These are phyloP conservation scores for Metschnikowia noctiluminum DNA, from an alignment of 805 yeast genomes.

Conservation along the genomic window DNA sequence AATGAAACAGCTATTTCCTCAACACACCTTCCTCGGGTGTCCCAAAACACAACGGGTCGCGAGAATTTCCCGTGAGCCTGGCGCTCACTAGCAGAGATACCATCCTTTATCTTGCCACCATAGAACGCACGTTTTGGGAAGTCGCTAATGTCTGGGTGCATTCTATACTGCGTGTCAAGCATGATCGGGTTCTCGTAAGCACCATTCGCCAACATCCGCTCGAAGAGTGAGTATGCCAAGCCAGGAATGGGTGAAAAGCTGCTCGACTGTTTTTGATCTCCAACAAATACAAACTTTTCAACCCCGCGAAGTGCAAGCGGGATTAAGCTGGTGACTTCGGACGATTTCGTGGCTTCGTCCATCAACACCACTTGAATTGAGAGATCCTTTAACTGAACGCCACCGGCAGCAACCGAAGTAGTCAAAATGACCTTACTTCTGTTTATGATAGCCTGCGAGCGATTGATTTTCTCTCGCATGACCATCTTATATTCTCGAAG, in stretches of 20 bases:
- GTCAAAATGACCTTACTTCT: constrained; percentile 50
- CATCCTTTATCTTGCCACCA: constrained; percentile 47
- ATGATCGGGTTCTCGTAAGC: constrained; percentile 24
- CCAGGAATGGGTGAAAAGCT: constrained; percentile 81
- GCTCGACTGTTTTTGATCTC: constrained; percentile 70
- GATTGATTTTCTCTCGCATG: constrained; percentile 36
- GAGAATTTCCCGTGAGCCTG: constrained; percentile 21
- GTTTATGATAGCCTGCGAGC: constrained; percentile 39
- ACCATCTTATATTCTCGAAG: no score
- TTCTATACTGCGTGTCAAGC: constrained; percentile 46
- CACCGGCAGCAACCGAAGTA: constrained; percentile 69
- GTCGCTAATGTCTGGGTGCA: constrained; percentile 60
- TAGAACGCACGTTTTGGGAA: constrained; percentile 54
- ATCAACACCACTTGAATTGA: constrained; percentile 62
- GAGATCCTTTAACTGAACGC: constrained; percentile 47
- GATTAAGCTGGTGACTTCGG: constrained; percentile 66
- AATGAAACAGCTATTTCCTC: constrained; percentile 36
- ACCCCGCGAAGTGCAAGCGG: constrained; percentile 63
- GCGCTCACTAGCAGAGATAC: constrained; percentile 53
- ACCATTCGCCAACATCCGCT: constrained; percentile 58
- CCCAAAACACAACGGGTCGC: not conserved
- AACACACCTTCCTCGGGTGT: not conserved
- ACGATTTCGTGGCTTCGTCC: constrained; percentile 76
- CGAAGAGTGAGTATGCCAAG: constrained; percentile 79
- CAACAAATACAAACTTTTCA: constrained; percentile 63